Percentiles rank a stretch among this genome's conserved stretches.
Evolutionary conservation across 805 yeast genomes (phyloP).

Genomic region (Saccharomycopsis sp.): DNA sequence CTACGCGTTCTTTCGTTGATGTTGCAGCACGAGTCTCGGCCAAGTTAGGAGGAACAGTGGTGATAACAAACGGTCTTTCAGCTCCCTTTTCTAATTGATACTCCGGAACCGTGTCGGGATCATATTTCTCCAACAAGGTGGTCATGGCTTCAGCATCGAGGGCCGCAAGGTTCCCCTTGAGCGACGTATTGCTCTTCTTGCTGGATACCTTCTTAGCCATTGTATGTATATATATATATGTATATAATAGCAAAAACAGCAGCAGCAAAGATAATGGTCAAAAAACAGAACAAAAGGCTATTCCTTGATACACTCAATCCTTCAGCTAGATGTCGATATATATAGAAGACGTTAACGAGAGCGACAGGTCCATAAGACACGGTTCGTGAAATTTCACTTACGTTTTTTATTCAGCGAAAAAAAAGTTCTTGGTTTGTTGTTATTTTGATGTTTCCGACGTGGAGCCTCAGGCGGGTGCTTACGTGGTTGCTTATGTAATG

Average conservation of each 20-base stretch:
- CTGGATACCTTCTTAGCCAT: slow-evolving; percentile 17
- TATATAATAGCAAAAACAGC: background rate
- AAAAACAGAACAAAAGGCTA: background rate
- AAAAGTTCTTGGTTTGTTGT: background rate
- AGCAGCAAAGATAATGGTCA: background rate
- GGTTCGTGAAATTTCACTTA: background rate
- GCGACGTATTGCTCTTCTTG: slow-evolving; percentile 5
- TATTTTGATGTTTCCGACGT: background rate
- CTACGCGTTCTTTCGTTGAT: slow-evolving; percentile 33
- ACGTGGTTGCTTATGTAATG: background rate
- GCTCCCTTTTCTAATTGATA: slow-evolving; percentile 45
- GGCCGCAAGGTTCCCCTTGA: background rate
- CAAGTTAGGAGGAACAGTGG: slow-evolving; percentile 41
- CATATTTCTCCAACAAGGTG: slow-evolving; percentile 4
- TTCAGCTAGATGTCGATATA: background rate
- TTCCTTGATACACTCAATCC: background rate
- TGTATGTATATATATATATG: background rate
- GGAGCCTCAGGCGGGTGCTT: background rate
- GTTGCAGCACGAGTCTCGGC: slow-evolving; percentile 36
- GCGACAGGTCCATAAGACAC: background rate
- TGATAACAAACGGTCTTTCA: slow-evolving; percentile 46
- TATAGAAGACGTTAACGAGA: background rate
- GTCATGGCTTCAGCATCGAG: background rate
- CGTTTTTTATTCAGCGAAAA: background rate
- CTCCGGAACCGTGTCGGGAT: slow-evolving; percentile 37